Percentiles rank a stretch among this genome's conserved stretches.
Evolutionary conservation across 148 eudicot genomes (phyloP).

Genomic region (Fagopyrum esculentum): DNA sequence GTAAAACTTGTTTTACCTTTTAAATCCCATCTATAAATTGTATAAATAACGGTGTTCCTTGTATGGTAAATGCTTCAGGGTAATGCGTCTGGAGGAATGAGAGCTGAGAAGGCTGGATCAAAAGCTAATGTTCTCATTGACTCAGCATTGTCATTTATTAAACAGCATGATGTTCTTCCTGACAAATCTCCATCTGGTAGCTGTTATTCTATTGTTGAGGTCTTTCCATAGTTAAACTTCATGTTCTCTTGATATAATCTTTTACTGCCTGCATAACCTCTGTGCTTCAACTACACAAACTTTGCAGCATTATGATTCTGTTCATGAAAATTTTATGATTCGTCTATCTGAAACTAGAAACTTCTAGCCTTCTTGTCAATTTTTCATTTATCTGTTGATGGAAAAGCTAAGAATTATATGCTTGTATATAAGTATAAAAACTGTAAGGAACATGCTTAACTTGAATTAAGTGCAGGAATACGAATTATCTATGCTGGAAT

Average conservation of each 20-base stretch:
- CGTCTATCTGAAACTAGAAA: not conserved
- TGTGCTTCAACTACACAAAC: not conserved
- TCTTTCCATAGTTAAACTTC: not conserved
- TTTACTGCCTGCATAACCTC: constrained; percentile 1
- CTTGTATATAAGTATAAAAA: not conserved
- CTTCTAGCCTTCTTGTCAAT: not conserved
- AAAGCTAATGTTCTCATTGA: constrained; percentile 55
- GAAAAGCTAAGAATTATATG: not conserved
- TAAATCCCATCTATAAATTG: not conserved
- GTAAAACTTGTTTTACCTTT: constrained; percentile 29
- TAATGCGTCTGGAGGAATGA: constrained; percentile 87
- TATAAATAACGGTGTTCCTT: not conserved
- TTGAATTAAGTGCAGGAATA: not conserved
- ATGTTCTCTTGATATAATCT: not conserved
- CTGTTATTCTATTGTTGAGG: not conserved
- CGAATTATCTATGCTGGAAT: not conserved
- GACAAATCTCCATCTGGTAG: constrained; percentile 52
- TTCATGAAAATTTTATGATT: not conserved
- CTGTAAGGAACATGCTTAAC: not conserved
- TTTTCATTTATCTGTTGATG: not conserved
- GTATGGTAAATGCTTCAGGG: constrained; percentile 41
- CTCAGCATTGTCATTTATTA: constrained; percentile 63
- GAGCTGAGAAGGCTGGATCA: constrained; percentile 58
- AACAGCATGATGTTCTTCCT: constrained; percentile 59
- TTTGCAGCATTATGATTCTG: not conserved